A percentile compares a stretch with the other conserved stretches of the same genome.
phyloP scores from a whole-genome alignment of 768 basidiomycete species.

The Suillus luteus region DNA sequence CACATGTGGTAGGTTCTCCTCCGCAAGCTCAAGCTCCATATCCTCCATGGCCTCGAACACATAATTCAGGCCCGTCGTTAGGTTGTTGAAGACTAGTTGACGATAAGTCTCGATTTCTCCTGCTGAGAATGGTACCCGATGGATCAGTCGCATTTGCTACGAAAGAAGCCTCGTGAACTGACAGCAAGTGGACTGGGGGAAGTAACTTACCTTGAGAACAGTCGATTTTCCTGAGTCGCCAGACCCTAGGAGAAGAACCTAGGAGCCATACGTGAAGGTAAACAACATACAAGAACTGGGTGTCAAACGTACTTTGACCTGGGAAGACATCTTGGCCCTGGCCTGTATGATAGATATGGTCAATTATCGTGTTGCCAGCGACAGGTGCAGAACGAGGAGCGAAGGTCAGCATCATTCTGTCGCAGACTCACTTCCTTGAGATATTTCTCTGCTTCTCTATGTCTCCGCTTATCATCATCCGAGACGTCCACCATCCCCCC shows the following conservation, averaged over 20 bases:
- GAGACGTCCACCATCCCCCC: conserved; percentile 53
- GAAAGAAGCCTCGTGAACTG: conserved; percentile 9
- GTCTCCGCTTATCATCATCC: conserved; percentile 67
- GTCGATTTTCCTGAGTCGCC: conserved; percentile 95
- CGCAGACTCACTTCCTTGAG: conserved; percentile 64
- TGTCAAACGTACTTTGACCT: conserved; percentile 69
- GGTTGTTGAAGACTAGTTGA: conserved; percentile 90
- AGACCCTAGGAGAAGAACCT: conserved; percentile 89
- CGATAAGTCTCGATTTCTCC: conserved; percentile 88
- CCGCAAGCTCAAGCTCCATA: conserved; percentile 74
- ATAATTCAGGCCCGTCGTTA: conserved; percentile 81
- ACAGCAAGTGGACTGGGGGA: neutral
- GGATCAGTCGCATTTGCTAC: conserved; percentile 97
- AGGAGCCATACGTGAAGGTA: neutral
- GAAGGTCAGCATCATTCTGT: conserved; percentile 4
- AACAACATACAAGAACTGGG: neutral
- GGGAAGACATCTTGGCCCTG: conserved; percentile 65
- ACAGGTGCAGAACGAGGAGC: conserved; percentile 10
- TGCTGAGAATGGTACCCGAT: conserved; percentile 78
- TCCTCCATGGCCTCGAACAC: conserved; percentile 89
- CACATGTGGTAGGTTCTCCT: conserved; percentile 58
- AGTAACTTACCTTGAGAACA: conserved; percentile 67
- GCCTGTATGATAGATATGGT: conserved; percentile 47
- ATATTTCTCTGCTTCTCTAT: conserved; percentile 74
- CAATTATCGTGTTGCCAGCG: conserved; percentile 9